Base-by-base conservation (phyloP, 257 asterid genomes). In the Striga asiatica region DNA sequence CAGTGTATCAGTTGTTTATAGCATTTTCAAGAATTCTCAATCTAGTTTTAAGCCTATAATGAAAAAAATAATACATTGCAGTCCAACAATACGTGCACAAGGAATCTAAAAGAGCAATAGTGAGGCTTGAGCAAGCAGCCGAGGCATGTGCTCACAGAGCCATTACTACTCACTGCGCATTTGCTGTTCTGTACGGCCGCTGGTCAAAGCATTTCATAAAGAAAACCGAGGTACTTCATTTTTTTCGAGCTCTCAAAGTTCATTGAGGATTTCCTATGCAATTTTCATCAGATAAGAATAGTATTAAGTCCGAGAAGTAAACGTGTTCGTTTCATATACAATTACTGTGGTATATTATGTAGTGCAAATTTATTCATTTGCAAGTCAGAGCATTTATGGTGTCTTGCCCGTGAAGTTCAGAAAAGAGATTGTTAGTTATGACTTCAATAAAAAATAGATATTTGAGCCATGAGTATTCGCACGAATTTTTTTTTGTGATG, bases 41-140 rank as follows among this genome's bases (percentile, higher is more conserved):
- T 54, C 29, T 67, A 41, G n/a, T 6, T 3, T 14, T 61, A 18
- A 23, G 61, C 32, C 8, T 32, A 16, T 22, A 46, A 48, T 46
- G 54, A 41, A 74, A 56, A 48, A 41, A 60, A n/a, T n/a, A n/a
- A n/a, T n/a, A n/a, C n/a, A n/a, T 73, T 77, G 62, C 89, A 89
- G 95, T 74, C 58, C 68, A 46, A 61, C 69, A 31, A 47, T 79
- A 73, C 66, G 74, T 73, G 51, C 71, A 41, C 28, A 77, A 72
- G 52, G 81, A 73, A 47, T 59, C 74, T 21, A 74, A 70, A 69
- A 77, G 72, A 68, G 72, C 74, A 57, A 74, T 89, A 62, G 67
- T 85, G 23, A 81, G 93, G 79, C 69, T 89, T 71, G 97, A 89
- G 85, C 94, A 83, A 76, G 78, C 80, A 50, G 85, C 78, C 48